Conservation (phyloP, 441 rosid species). For the Adansonia grandidieri region DNA sequence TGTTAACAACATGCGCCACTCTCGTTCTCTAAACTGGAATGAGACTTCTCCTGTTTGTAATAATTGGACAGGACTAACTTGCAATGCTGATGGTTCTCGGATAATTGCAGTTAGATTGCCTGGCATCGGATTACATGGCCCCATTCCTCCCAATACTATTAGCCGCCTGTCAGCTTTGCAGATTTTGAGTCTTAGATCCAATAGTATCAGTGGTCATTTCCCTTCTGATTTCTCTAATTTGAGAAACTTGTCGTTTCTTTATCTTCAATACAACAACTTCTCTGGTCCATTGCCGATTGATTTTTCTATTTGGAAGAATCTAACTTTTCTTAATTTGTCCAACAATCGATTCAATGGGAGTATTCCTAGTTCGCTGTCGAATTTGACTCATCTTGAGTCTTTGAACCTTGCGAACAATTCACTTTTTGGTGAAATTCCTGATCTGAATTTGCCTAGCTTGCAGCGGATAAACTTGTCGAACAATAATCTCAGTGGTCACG, state of each 20-base stretch:
- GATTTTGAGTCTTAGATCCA: conserved; percentile 86
- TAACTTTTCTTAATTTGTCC: conserved; percentile 70
- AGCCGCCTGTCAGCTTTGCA: conserved; percentile 72
- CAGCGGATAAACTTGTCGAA: conserved; percentile 62
- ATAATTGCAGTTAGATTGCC: conserved; percentile 76
- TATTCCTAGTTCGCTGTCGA: conserved; percentile 58
- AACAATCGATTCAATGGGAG: conserved; percentile 71
- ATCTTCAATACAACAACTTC: conserved; percentile 70
- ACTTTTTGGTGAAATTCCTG: conserved; percentile 73
- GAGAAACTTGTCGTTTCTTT: conserved; percentile 68
- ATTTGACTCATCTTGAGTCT: conserved; percentile 55
- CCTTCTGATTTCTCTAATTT: conserved; percentile 67
- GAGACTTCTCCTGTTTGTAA: conserved; percentile 60
- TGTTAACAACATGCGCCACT: conserved; percentile 55
- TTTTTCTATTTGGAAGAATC: conserved; percentile 76
- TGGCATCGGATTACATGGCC: conserved; percentile 80
- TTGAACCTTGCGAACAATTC: conserved; percentile 80
- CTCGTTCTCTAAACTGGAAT: conserved; percentile 87
- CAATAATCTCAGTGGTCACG: conserved; percentile 59
- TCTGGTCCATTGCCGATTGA: conserved; percentile 70
- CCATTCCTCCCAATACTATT: conserved; percentile 78
- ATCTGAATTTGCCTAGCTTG: conserved; percentile 55
- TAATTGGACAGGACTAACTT: conserved; percentile 80
- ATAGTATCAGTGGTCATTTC: conserved; percentile 64
- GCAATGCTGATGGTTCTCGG: conserved; percentile 66